phyloP scores from a whole-genome alignment of 2,329 filamentous ascomycete genomes.

The Conoideocrella luteorostrata region DNA sequence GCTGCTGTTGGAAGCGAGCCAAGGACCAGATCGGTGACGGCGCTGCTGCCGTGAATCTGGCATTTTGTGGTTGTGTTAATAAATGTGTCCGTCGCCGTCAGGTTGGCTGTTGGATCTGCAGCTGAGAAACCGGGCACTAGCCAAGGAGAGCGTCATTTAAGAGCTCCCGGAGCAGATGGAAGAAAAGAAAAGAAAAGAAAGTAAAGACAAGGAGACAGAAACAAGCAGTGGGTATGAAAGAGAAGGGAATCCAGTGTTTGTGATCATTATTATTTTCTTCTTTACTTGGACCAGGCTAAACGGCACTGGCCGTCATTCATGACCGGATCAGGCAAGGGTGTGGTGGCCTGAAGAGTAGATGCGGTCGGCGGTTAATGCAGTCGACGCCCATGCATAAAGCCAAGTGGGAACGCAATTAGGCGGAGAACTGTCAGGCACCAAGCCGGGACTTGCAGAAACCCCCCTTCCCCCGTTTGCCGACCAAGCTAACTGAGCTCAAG shows the following conservation, averaged over 20 bases:
- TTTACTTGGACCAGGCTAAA: neutral
- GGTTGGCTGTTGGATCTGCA: no score
- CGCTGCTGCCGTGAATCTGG: conserved; percentile 6
- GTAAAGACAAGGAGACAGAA: no score
- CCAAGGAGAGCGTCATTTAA: neutral
- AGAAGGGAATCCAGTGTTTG: no score
- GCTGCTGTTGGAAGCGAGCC: conserved; percentile 6
- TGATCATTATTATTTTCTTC: neutral
- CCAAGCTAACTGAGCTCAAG: no score
- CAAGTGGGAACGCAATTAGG: conserved; percentile 9
- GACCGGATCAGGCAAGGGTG: conserved; percentile 9
- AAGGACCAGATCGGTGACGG: conserved; percentile 7
- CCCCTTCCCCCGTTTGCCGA: neutral
- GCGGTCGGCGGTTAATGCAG: conserved; percentile 9
- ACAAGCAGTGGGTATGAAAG: no score
- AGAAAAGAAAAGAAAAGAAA: no score
- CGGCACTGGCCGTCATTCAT: conserved; percentile 5
- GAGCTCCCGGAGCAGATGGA: neutral
- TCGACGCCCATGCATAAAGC: conserved; percentile 7
- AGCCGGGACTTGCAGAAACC: neutral
- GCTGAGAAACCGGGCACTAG: no score
- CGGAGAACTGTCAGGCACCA: conserved; percentile 7
- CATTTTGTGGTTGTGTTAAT: conserved; percentile 8
- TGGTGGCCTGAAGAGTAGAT: conserved; percentile 1
- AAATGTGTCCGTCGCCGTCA: no score